Percentiles rank a stretch among this genome's conserved stretches.
These are phyloP conservation scores for Nicotiana rustica DNA, from an alignment of 305 asterid genomes.

Conservation along the genomic window DNA sequence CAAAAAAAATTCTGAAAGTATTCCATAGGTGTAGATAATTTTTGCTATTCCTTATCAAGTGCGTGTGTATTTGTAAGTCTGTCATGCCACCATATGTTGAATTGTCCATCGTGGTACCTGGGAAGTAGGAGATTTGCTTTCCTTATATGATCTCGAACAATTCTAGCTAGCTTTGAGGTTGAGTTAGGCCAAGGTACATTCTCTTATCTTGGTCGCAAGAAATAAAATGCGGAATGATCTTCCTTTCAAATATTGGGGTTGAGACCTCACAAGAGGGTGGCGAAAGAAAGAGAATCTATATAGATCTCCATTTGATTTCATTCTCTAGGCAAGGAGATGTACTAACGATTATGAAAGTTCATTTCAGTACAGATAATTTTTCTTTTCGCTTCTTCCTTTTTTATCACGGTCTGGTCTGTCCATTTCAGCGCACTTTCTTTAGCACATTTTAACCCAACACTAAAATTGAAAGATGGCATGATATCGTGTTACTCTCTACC, in stretches of 20 bases:
- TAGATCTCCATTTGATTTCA: not conserved
- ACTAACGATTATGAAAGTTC: not conserved
- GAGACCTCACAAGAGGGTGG: not conserved
- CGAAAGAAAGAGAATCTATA: not conserved
- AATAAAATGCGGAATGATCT: no score
- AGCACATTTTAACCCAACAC: not conserved
- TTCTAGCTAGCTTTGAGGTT: no score
- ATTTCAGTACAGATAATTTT: not conserved
- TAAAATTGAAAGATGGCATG: not conserved
- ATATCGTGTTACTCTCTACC: not conserved
- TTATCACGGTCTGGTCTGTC: not conserved
- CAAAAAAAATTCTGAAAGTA: not conserved
- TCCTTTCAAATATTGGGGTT: no score
- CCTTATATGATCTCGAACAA: no score
- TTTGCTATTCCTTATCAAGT: not conserved
- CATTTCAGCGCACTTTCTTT: not conserved
- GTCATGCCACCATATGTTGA: not conserved
- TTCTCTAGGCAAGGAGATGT: not conserved
- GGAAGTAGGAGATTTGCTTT: no score
- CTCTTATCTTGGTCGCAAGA: no score
- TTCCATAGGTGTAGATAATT: not conserved
- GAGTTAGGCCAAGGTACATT: no score
- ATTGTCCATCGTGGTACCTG: no score
- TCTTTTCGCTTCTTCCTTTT: no score
- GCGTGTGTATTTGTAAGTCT: not conserved